Evolutionary conservation across 2,329 filamentous ascomycete species (phyloP), one percentile per base, ranked within the genome.

Genomic region (Fusarium continuum): DNA sequence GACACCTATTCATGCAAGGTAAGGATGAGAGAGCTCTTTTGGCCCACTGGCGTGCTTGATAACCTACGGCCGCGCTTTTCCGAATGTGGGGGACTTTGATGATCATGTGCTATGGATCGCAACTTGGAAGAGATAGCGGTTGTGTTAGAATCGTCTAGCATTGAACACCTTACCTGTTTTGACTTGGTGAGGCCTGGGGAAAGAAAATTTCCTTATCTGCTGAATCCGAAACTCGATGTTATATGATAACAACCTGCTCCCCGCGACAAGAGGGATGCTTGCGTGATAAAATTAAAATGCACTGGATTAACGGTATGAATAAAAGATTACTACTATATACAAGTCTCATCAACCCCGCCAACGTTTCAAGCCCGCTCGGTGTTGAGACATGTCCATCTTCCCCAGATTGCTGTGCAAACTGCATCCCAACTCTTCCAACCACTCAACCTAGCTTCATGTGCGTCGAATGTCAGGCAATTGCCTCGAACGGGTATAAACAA

Each of bases 11-110:
- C 48, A 29, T 35, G 16, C 17, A 49, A 43, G 22, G 13, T 31
- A 36, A 55, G 47, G 47, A 60, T 60, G 34, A 36, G 29, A 58
- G 26, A 28, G 59, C 26, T 52, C 39, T 38, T 31, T 26, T 31
- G 58, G 25, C 20, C 38, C 35, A 38, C 55, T 49, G 17, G 40
- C 38, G 60, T 52, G 41, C 59, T 52, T 45, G 55, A 46, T 52
- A 50, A 36, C 45, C 17, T 35, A 50, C 48, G 41, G 54, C 68
- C 68, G 68, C 68, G 58, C 44, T 71, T 70, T 70, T 68, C 68
- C 68, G 68, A 61, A 64, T 58, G 61, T 57, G 61, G 64, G 65
- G 65, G 48, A 47, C 32, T 44, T 55, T 32, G 17, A 40, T 47
- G 52, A 51, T 70, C 67, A 70, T 65, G 67, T 69, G 67, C 45